Base-by-base conservation (phyloP, 1,139 yeast species). In the Saccharomyces hybrid region DNA sequence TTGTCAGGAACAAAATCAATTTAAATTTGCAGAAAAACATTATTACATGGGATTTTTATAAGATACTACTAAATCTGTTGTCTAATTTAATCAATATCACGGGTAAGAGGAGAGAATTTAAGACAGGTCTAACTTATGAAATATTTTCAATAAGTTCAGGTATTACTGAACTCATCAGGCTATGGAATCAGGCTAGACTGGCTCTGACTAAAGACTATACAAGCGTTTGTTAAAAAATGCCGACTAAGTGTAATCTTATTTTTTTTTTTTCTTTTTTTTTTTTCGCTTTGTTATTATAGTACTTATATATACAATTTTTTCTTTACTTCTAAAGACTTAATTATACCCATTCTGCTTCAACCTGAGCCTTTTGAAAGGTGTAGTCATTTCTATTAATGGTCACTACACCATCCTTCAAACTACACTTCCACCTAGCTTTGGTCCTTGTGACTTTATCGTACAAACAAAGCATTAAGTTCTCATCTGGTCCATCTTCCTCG, bases 391-490 rank as follows among this genome's bases (percentile, higher is more conserved):
- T 97, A 65, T 91, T 86, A 51, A 95, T 84, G 63, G 90, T 90
- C 51, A 96, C 97, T 53, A 93, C 78, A 16, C 99, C 99, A 70
- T 95, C 99, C 69, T 90, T 90, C 64, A 93, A 79, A 58, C 85
- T 88, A 68, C 96, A 90, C 78, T 95, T 93, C 99, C 99, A 95
- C 73, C 95, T 91, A 70, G 91, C 95, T 69, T 91, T 90, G 48
- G 93, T 96, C 67, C 98, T 81, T 66, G 91, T 95, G 14, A 93
- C 99, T 71, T 91, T 88, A 69, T 93, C 99, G 70, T 93, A 95
- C 58, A 93, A 79, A 70, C 99, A 93, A 56, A 93, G 78, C 86
- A 95, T 90, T 57, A 91, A 86, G 75, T 89, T 93, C 28, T 95
- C 96, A 64, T 89, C 96, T 6, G 70, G 68, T 65, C 84, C 75